phyloP scores from a whole-genome alignment of 345 rosid genomes.

The Lepidium africanum region DNA sequence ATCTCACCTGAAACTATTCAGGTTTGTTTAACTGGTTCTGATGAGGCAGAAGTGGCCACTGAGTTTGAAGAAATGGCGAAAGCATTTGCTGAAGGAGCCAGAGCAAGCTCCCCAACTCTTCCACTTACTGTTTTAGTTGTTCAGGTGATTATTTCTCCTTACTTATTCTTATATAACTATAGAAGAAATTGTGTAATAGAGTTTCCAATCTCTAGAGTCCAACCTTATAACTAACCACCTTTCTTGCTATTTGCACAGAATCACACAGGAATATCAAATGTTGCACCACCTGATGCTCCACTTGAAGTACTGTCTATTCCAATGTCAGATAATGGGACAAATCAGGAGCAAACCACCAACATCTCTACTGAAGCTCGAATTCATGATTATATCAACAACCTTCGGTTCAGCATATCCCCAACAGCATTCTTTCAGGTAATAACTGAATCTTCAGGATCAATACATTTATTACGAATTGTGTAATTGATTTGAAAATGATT shows the following conservation, averaged over 20 bases:
- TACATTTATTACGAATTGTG: background rate
- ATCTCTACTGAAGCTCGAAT: conserved; percentile 61
- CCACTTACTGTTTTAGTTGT: conserved; percentile 82
- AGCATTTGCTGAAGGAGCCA: conserved; percentile 64
- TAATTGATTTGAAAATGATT: background rate
- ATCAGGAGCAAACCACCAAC: conserved; percentile 20
- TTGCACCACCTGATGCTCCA: conserved; percentile 82
- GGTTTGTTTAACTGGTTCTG: conserved; percentile 51
- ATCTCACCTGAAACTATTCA: conserved; percentile 17
- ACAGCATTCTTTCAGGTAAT: conserved; percentile 91
- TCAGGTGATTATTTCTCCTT: conserved; percentile 48
- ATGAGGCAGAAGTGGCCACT: conserved; percentile 38
- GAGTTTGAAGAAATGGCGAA: conserved; percentile 65
- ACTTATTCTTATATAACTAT: background rate
- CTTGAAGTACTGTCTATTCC: conserved; percentile 43
- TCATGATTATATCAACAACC: conserved; percentile 72
- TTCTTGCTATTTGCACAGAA: conserved; percentile 41
- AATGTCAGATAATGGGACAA: conserved; percentile 29
- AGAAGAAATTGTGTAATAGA: background rate
- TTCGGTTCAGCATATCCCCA: conserved; percentile 79
- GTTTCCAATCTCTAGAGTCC: background rate
- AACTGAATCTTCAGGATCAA: conserved; percentile 6
- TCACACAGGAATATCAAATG: conserved; percentile 94
- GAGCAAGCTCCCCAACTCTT: conserved; percentile 50
- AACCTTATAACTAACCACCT: background rate